Conservation (phyloP, 2,329 filamentous ascomycete species). For the Penicillium sp. region DNA sequence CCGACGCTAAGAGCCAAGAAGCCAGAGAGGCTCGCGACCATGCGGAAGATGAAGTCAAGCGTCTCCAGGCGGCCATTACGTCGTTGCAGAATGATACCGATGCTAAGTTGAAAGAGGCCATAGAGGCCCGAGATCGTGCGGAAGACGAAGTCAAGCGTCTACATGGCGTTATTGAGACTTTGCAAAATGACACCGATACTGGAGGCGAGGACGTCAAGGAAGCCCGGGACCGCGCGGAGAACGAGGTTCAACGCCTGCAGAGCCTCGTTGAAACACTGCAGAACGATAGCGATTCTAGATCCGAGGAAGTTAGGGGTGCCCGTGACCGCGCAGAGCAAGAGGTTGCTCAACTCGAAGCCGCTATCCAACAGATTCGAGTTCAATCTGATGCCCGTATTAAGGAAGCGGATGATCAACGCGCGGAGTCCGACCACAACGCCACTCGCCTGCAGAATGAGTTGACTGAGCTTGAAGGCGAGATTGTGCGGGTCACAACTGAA, state of each 20-base stretch:
- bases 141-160: conserved; percentile 13
- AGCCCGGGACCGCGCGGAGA: conserved; percentile 17
- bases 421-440: conserved; percentile 32
- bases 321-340: conserved; percentile 24
- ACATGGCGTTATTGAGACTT: conserved; percentile 10
- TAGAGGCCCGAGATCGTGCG: conserved; percentile 10
- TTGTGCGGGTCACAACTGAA: conserved; percentile 62
- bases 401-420: conserved; percentile 15
- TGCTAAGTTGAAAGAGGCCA: neutral
- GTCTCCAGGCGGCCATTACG: neutral
- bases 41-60: conserved; percentile 4
- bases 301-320: conserved; percentile 20
- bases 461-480: conserved; percentile 51
- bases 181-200: conserved; percentile 10
- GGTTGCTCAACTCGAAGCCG: conserved; percentile 23
- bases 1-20: neutral
- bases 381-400: conserved; percentile 27
- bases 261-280: conserved; percentile 12
- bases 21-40: neutral
- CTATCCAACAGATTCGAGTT: conserved; percentile 27
- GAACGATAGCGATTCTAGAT: conserved; percentile 16
- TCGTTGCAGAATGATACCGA: neutral
- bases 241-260: conserved; percentile 23
- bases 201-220: conserved; percentile 16
- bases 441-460: conserved; percentile 43